Conservation (phyloP, 2,329 filamentous ascomycete genomes). For the Pestalotiopsis sp. region DNA sequence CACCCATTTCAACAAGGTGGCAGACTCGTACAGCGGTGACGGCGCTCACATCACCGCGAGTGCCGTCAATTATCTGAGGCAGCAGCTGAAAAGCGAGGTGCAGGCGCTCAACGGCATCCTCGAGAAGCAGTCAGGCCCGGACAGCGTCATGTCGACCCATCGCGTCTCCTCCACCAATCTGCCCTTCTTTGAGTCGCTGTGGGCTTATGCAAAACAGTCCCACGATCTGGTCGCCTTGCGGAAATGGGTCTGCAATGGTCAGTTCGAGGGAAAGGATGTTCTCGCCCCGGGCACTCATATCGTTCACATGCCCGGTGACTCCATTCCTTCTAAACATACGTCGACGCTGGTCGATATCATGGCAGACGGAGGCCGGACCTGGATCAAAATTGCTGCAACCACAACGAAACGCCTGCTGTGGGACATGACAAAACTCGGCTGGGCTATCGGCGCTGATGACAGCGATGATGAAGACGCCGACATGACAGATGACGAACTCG, state of each 20-base stretch:
- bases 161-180: conserved; percentile 22
- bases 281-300: conserved; percentile 29
- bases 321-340: conserved; percentile 19
- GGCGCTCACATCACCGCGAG: conserved; percentile 1
- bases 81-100: conserved; percentile 9
- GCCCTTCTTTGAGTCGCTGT: conserved; percentile 29
- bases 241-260: conserved; percentile 26
- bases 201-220: conserved; percentile 29
- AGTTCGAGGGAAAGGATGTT: conserved; percentile 23
- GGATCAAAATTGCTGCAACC: conserved; percentile 33
- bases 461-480: conserved; percentile 20
- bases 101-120: conserved; percentile 7
- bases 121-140: neutral
- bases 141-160: neutral
- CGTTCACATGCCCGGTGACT: conserved; percentile 26
- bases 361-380: conserved; percentile 29
- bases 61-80: conserved; percentile 2
- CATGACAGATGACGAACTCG: conserved; percentile 17
- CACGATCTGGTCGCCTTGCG: conserved; percentile 28
- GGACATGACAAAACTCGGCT: conserved; percentile 31
- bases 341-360: conserved; percentile 30
- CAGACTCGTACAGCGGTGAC: neutral
- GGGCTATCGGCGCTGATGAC: conserved; percentile 28
- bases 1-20: neutral
- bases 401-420: conserved; percentile 30